A percentile compares a stretch with the other conserved stretches of the same genome.
Evolutionary conservation across 2,329 filamentous ascomycete species (phyloP).

Genomic region (Lizonia empirigonia): DNA sequence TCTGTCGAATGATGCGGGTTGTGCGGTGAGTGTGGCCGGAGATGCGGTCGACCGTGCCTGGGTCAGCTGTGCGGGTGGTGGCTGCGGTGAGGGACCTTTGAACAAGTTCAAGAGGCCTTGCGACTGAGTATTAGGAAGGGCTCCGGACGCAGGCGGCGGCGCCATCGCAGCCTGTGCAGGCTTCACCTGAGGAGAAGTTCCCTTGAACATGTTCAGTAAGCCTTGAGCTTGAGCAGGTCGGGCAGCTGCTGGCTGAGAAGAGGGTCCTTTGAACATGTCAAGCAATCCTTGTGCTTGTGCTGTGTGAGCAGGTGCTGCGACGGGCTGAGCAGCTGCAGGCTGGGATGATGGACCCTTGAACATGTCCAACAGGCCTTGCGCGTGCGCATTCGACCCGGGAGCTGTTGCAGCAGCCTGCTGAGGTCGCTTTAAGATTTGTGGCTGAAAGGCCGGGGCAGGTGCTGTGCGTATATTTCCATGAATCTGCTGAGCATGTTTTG

Average conservation of each 20-base stretch:
- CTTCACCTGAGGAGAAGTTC: constrained; percentile 10
- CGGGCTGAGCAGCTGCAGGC: neutral
- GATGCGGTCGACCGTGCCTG: neutral
- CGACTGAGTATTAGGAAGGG: constrained; percentile 7
- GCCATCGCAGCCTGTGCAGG: neutral
- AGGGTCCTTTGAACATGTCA: constrained; percentile 22
- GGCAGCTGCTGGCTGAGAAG: constrained; percentile 15
- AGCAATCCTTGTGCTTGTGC: constrained; percentile 30
- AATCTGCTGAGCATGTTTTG: constrained; percentile 12
- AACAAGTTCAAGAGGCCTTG: constrained; percentile 18
- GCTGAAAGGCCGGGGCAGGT: constrained; percentile 37
- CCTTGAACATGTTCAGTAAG: constrained; percentile 28
- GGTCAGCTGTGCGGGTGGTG: neutral
- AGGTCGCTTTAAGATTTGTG: constrained; percentile 45
- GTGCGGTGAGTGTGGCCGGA: constrained; percentile 5
- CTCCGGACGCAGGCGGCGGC: constrained; percentile 22
- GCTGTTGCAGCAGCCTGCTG: constrained; percentile 35
- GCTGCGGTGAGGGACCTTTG: constrained; percentile 15
- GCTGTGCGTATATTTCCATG: constrained; percentile 9
- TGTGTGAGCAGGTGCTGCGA: constrained; percentile 6
- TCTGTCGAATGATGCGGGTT: constrained; percentile 28
- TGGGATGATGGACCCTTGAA: constrained; percentile 24
- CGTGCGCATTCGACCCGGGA: constrained; percentile 19
- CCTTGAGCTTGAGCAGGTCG: constrained; percentile 27
- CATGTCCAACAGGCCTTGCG: constrained; percentile 27